A percentile compares a stretch with the other conserved stretches of the same genome.
Evolutionary conservation across 1,284 basidiomycete genomes (phyloP).

Genomic region (Sanghuangporus sanghuang): DNA sequence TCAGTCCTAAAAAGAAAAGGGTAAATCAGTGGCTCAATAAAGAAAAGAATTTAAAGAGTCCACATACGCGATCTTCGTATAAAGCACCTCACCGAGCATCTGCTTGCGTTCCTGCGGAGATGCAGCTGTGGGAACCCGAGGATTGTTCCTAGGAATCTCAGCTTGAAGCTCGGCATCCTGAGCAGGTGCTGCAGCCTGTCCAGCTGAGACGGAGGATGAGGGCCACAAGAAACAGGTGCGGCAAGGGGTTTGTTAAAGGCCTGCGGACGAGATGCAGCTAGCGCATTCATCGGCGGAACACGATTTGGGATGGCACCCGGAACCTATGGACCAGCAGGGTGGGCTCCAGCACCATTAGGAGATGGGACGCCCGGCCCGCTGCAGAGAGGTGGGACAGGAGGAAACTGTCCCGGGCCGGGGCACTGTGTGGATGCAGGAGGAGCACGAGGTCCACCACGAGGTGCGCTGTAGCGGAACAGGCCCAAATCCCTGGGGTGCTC

Average conservation of each 20-base stretch:
- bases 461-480: conserved; percentile 57
- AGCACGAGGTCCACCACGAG: conserved; percentile 38
- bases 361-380: conserved; percentile 46
- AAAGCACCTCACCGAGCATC: too few species aligned
- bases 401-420: conserved; percentile 26
- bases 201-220: conserved; percentile 32
- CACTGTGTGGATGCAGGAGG: conserved; percentile 19
- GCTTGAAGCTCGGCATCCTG: conserved; percentile 32
- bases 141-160: conserved; percentile 43
- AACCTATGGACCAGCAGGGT: conserved; percentile 35
- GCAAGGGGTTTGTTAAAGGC: conserved; percentile 19
- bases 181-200: conserved; percentile 29
- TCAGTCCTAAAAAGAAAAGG: conserved; percentile 42
- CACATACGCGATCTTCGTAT: conserved; percentile 82
- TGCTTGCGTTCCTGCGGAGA: conserved; percentile 91
- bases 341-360: conserved; percentile 48
- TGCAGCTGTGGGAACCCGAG: conserved; percentile 63
- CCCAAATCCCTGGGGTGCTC: conserved; percentile 61
- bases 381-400: conserved; percentile 18
- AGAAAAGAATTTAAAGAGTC: conserved; percentile 13
- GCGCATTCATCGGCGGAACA: conserved; percentile 26
- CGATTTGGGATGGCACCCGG: conserved; percentile 43
- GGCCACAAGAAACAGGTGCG: conserved; percentile 22
- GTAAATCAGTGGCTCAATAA: conserved; percentile 18
- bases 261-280: conserved; percentile 28